phyloP scores from a whole-genome alignment of 768 basidiomycete species.

The Pleurotus djamor region DNA sequence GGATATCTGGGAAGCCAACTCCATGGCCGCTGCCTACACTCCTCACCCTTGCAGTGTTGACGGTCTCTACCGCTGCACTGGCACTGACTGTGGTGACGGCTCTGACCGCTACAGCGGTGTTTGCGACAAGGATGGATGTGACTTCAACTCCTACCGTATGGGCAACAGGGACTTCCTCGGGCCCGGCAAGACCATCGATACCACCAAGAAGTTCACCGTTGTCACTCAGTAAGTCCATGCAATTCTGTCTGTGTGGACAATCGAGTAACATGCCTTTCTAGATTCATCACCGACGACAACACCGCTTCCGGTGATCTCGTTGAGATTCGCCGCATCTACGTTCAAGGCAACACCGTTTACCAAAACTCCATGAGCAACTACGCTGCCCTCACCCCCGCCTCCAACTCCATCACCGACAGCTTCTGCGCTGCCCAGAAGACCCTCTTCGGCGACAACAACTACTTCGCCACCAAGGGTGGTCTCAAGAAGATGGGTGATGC shows the following conservation, averaged over 20 bases:
- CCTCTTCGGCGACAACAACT: conserved; percentile 43
- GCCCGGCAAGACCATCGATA: conserved; percentile 46
- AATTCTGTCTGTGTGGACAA: conserved; percentile 15
- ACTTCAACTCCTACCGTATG: conserved; percentile 63
- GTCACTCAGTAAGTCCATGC: conserved; percentile 44
- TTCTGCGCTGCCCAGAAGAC: conserved; percentile 49
- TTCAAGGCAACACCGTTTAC: conserved; percentile 51
- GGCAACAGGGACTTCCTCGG: conserved; percentile 47
- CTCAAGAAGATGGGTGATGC: conserved; percentile 30
- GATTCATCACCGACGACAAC: conserved; percentile 47
- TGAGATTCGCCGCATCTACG: conserved; percentile 55
- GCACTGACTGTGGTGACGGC: conserved; percentile 36
- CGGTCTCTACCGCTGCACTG: conserved; percentile 40
- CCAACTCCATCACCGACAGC: conserved; percentile 45
- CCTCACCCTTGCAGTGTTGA: conserved; percentile 45
- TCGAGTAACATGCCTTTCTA: conserved; percentile 26
- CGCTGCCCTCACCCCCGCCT: conserved; percentile 30
- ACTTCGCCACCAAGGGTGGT: conserved; percentile 42
- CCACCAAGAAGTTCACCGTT: conserved; percentile 48
- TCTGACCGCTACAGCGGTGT: conserved; percentile 30
- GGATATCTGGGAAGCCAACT: conserved; percentile 63
- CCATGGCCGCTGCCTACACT: conserved; percentile 47
- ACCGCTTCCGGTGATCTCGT: conserved; percentile 43
- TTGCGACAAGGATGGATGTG: conserved; percentile 58
- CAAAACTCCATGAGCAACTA: conserved; percentile 46